These are phyloP conservation scores for Kodamaea fungicola DNA, from an alignment of 1,139 yeast genomes.

Conservation along the genomic window DNA sequence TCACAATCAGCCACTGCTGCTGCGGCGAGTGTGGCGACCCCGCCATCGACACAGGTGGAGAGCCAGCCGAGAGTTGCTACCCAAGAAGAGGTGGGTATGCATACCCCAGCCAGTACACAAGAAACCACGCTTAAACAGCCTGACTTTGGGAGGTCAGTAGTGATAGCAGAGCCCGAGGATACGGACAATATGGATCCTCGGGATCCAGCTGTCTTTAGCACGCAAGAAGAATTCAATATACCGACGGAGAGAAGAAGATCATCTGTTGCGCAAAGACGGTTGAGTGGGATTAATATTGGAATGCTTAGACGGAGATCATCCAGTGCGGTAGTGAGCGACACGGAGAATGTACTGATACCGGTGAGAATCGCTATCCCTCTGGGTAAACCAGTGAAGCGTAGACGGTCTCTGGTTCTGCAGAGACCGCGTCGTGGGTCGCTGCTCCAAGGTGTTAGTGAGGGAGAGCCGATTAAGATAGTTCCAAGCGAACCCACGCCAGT, in stretches of 20 bases:
- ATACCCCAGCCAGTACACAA: slow-evolving; percentile 12
- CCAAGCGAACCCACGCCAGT: slow-evolving; percentile 1
- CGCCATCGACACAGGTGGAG: slow-evolving; percentile 19
- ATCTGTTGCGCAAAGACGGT: slow-evolving; percentile 31
- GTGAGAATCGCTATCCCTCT: slow-evolving; percentile 38
- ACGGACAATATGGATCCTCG: slow-evolving; percentile 31
- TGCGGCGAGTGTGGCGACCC: slow-evolving; percentile 13
- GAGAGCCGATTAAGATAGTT: slow-evolving; percentile 5
- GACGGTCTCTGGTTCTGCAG: slow-evolving; percentile 16
- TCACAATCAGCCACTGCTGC: slow-evolving; percentile 13
- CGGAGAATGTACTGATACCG: slow-evolving; percentile 19
- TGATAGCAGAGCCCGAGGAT: slow-evolving; percentile 2
- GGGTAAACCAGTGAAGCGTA: slow-evolving; percentile 30
- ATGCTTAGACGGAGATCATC: slow-evolving; percentile 30
- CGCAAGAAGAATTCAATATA: slow-evolving; percentile 21
- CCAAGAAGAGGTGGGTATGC: slow-evolving; percentile 1
- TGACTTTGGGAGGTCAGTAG: slow-evolving; percentile 3
- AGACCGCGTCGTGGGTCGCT: slow-evolving; percentile 8
- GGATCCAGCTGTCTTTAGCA: slow-evolving; percentile 15
- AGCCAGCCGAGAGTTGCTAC: slow-evolving; percentile 3
- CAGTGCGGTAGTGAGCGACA: slow-evolving; percentile 16
- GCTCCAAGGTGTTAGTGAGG: slow-evolving; percentile 7
- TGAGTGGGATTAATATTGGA: slow-evolving; percentile 34
- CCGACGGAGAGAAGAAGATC: slow-evolving; percentile 24
- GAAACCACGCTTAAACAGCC: slow-evolving; percentile 4